Base-by-base conservation (phyloP, 345 rosid genomes). In the Bruguiera gymnorhiza region DNA sequence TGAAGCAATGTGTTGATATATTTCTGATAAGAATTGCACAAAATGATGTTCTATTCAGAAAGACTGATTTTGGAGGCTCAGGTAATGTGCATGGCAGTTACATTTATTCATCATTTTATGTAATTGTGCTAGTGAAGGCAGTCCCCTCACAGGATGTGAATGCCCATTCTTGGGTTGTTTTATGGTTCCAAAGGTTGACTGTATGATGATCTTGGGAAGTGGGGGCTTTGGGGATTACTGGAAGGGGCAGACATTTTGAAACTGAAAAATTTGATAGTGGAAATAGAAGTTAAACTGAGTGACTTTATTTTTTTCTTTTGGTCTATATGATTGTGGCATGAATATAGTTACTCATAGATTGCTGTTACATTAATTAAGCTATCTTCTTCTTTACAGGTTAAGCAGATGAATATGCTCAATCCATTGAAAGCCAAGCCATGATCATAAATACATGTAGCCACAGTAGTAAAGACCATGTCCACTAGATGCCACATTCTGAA, bases 1-100 rank as follows among this genome's bases (percentile, higher is more conserved):
- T 51, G 75, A 75, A 66, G 82, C 75, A 23, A 68, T 68, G n/a
- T 68, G 81, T 37, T 75, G 63, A 77, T 71, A 59, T 52, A 48
- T 61, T 27, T 8, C 37, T 24, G 20, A 0, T 27, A 23, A 52
- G 34, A 15, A 8, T 10, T 63, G n/a, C 36, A 15, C 13, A 2
- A 13, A 31, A n/a, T 21, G 16, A 24, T 30, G 55, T 67, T 37
- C 29, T 36, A 6, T 61, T 73, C 61, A 29, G 24, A n/a, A 13
- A 55, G 63, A 51, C n/a, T 36, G n/a, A 26, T 50, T 36, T 59
- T 46, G 8, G 51, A 66, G 61, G 21, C 60, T 65, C 59, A 43
- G 74, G 64, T 69, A 65, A 65, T 68, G 19, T 3, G 30, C n/a
- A 4, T 60, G 57, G 30, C 31, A 16, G 24, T 62, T 21, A 60